A percentile compares a stretch with the other conserved stretches of the same genome.
These are phyloP conservation scores for Beauveria varroae DNA, from an alignment of 2,329 filamentous ascomycete species.

Conservation along the genomic window DNA sequence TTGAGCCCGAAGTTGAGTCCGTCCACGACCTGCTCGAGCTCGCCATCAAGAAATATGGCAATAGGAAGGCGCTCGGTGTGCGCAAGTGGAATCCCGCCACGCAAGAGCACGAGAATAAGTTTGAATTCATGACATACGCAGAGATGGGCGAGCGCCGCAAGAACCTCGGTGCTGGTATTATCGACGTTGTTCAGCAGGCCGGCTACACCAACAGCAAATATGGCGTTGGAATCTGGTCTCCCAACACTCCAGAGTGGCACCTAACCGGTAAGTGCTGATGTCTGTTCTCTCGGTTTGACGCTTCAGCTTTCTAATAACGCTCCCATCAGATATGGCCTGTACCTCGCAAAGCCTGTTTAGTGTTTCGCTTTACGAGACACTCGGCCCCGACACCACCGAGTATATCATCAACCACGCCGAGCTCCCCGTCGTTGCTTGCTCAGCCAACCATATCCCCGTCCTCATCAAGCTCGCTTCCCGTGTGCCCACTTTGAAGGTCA, in stretches of 20 bases:
- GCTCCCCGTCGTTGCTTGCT: conserved; percentile 67
- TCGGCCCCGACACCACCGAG: conserved; percentile 88
- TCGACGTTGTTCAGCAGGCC: conserved; percentile 68
- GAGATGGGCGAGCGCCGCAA: conserved; percentile 72
- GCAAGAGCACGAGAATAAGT: conserved; percentile 66
- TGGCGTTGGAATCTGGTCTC: conserved; percentile 77
- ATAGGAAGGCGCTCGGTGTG: conserved; percentile 68
- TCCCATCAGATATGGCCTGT: conserved; percentile 64
- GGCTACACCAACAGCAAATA: conserved; percentile 58
- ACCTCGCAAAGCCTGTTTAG: conserved; percentile 82
- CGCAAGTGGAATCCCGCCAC: conserved; percentile 70
- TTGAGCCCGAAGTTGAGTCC: conserved; percentile 64
- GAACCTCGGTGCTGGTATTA: conserved; percentile 78
- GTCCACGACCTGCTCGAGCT: conserved; percentile 76
- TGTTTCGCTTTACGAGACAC: conserved; percentile 93
- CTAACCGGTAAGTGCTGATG: conserved; percentile 50
- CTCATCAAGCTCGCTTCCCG: conserved; percentile 74
- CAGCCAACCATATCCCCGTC: conserved; percentile 71
- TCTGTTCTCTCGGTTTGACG: neutral
- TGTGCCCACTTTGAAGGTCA: conserved; percentile 74
- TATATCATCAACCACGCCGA: conserved; percentile 92
- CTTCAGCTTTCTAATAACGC: neutral
- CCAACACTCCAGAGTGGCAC: conserved; percentile 84
- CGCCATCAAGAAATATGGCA: conserved; percentile 54
- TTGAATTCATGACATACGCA: conserved; percentile 75